Evolutionary conservation across 306 rosid genomes (phyloP), one percentile per base, ranked within the genome.

Genomic region (Ormosia semicastrata): DNA sequence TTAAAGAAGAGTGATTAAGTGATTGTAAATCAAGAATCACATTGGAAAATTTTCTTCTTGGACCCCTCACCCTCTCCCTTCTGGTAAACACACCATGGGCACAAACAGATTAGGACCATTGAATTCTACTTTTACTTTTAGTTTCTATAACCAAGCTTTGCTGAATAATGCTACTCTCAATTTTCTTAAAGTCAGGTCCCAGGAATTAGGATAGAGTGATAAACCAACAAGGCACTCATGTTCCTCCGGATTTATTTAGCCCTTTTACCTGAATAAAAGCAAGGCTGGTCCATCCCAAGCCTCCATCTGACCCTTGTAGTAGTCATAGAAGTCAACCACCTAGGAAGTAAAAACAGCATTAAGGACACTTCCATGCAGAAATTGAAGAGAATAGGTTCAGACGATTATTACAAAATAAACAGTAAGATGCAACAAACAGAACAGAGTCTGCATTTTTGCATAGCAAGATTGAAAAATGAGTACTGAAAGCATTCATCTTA

Each of bases 211-310:
- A 78, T 53, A 67, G 12, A 52, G 32, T 63, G 67, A 75, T 8
- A 5, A n/a, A 32, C 15, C 47, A 68, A 73, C 47, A 71, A 54
- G 69, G 67, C 36, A 80, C 73, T 32, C 68, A 75, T 43, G 40
- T n/a, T 74, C 59, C 80, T 24, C 73, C 73, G 15, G 44, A 17
- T 58, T 15, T 46, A 50, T 60, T 57, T 29, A 60, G 52, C 81
- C 57, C 53, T 34, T 36, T 80, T 86, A 95, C 99, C 99, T 93
- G 94, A 95, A 95, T 87, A 95, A 89, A 65, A 95, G 94, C 80
- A 95, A 89, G 83, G 99, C 99, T 14, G 99, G 99, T 85, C 99
- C 99, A 85, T 95, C 99, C 99, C 99, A 95, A 78, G 99, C 91
- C 86, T 95, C 99, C 99, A 95, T 95, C 89, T 95, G 99, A 89